phyloP scores from a whole-genome alignment of 768 basidiomycete genomes.

The Calocybe indica region DNA sequence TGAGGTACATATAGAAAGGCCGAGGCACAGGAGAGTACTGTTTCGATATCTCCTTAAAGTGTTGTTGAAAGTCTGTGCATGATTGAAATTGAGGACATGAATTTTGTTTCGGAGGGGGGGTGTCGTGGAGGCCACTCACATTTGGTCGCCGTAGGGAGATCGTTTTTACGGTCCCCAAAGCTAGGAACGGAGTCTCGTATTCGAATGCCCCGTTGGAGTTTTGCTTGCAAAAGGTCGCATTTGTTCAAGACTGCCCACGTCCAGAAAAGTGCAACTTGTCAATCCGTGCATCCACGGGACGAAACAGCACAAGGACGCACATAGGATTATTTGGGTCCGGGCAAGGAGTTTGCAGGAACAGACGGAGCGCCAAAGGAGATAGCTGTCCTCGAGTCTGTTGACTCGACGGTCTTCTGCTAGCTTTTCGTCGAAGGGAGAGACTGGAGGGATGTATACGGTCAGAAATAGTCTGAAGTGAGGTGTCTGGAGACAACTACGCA shows the following conservation, averaged over 20 bases:
- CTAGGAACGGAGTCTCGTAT: conserved; percentile 69
- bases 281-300: conserved; percentile 1
- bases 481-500: conserved; percentile 16
- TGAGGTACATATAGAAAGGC: conserved; percentile 67
- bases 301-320: conserved; percentile 17
- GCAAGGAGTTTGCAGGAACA: conserved; percentile 61
- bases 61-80: conserved; percentile 64
- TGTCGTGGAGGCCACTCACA: conserved; percentile 38
- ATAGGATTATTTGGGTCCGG: conserved; percentile 49
- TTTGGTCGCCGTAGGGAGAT: conserved; percentile 59
- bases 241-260: conserved; percentile 49
- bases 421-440: conserved; percentile 79
- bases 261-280: conserved; percentile 1
- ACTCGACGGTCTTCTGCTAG: conserved; percentile 64
- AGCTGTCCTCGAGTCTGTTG: conserved; percentile 75
- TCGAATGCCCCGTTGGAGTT: conserved; percentile 59
- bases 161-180: conserved; percentile 70
- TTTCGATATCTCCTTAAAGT: conserved; percentile 71
- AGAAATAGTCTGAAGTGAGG: background rate
- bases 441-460: conserved; percentile 19
- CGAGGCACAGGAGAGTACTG: conserved; percentile 57
- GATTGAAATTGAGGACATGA: conserved; percentile 2
- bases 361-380: conserved; percentile 71
- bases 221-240: conserved; percentile 68
- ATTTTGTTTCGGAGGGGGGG: background rate